Evolutionary conservation across 257 asterid genomes (phyloP), one percentile per base, ranked within the genome.

Genomic region (Plantago elongata): DNA sequence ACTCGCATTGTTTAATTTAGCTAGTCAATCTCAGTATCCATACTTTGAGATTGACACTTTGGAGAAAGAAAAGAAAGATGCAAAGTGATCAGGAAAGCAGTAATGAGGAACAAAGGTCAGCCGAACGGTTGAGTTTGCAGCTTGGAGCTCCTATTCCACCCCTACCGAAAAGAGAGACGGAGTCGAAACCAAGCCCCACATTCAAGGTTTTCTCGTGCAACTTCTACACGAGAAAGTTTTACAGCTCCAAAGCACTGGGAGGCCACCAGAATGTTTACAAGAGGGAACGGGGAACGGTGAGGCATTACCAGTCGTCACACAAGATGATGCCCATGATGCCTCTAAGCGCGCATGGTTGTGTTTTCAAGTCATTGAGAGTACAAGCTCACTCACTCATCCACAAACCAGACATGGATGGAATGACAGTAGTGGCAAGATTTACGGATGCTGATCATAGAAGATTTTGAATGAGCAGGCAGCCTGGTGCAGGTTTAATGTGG

Each of bases 211-310:
- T 79, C 69, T 76, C 94, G 3, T 88, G 96, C 61, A 83, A 81
- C 65, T 88, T 83, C 79, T 88, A 94, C 79, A 73, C 63, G 82
- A 51, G 96, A 13, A 88, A 79, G 62, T 88, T 88, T 74, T 79
- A 77, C 70, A 85, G 84, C 68, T 84, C 91, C 29, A 94, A 88
- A 57, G 96, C 96, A 59, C 68, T 88, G 62, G 94, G 96, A 5
- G 96, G 96, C 1, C 96, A 88, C 68, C 94, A 88, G 67, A 88
- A 88, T 63, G 96, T 91, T n/a, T 94, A 88, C 77, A 84, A 78
- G 73, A 81, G 87, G 64, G 96, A 84, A 66, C 79, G 96, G 60
- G 87, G 89, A 2, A 84, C 85, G 6, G 73, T 77, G 11, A 72
- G 84, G 42, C 68, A 74, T 42, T 74, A 74, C 59, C 84, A 69